Evolutionary conservation across 169 alveolate species (phyloP), one percentile per base, ranked within the genome.

Genomic region (Plasmodium falciparum): DNA sequence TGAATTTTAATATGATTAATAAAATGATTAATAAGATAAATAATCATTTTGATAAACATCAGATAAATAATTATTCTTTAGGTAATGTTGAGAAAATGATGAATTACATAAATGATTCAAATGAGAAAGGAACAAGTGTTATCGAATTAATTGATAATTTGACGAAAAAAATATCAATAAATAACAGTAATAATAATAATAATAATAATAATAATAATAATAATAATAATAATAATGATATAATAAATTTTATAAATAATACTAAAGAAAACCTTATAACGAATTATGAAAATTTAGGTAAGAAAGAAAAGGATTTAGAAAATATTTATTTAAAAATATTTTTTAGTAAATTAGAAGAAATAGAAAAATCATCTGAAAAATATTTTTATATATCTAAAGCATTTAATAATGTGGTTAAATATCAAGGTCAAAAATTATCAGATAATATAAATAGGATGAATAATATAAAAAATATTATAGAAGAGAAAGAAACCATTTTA

Each of bases 261-360:
- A 73, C 54, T 20, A 73, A 33, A 73, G 33, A 52, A 54, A 52
- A 52, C 20, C 45, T 73, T 22, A 11, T 73, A 39, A 20, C 6
- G 11, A 26, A 73, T n/a, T 73, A 33, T 61, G 49, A 13, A 2
- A 50, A 52, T 13, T 12, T 73, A 67, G 56, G 29, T 13, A 67
- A 49, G 26, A 73, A 73, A 73, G 63, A 52, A 73, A 73, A 47
- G 45, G 17, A 11, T 17, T 15, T 73, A 50, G 29, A 73, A 17
- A 29, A 73, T 6, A 15, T 73, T 50, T 52, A 26, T 17, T 52
- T 52, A 73, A 39, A 50, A 22, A 54, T 73, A 26, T 24, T 52
- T 26, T 33, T 73, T 33, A 29, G 26, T 13, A 73, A 73, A 52
- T 73, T 73, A 61, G 56, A 43, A 73, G 85, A 73, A 33, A 52